Evolutionary conservation across 352 stramenopile genomes (phyloP).

Genomic region (Globisporangium orthogonon): DNA sequence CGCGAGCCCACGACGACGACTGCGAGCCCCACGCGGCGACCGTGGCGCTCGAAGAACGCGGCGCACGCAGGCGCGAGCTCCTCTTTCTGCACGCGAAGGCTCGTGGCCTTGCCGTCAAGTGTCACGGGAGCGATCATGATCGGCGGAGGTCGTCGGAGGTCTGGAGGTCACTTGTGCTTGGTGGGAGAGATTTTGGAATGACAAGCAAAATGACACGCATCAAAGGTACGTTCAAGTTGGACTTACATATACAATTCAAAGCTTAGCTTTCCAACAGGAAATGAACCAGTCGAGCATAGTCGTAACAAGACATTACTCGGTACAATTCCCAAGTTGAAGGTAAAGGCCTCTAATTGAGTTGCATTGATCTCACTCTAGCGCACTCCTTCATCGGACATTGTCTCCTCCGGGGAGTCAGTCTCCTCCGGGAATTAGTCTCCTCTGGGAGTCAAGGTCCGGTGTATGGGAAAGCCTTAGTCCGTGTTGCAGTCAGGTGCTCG

Average conservation of each 20-base stretch:
- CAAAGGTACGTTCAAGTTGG: too few relatives aligned
- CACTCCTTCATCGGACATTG: too few relatives aligned
- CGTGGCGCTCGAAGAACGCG: constrained; percentile 33
- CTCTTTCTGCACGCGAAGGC: constrained; percentile 60
- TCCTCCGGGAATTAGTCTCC: too few relatives aligned
- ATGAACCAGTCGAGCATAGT: neutral
- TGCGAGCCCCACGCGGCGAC: constrained; percentile 90
- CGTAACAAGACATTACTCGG: too few relatives aligned
- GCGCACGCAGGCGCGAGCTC: constrained; percentile 78
- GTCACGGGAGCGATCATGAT: constrained; percentile 5
- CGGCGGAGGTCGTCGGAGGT: neutral
- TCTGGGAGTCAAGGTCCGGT: too few relatives aligned
- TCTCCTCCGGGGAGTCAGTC: too few relatives aligned
- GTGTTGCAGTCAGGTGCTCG: too few relatives aligned
- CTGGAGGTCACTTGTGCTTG: neutral
- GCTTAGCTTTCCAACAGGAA: neutral
- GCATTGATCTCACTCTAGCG: too few relatives aligned
- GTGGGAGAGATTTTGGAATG: neutral
- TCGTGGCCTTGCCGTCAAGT: constrained; percentile 87
- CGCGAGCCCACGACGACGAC: constrained; percentile 95
- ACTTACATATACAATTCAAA: neutral
- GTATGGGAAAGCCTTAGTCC: too few relatives aligned
- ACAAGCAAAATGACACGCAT: neutral
- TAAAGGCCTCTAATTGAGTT: too few relatives aligned
- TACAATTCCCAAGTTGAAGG: too few relatives aligned